Evolutionary conservation across 129 eudicot genomes (phyloP).

Genomic region (Pseudognaphalium luteoalbum): DNA sequence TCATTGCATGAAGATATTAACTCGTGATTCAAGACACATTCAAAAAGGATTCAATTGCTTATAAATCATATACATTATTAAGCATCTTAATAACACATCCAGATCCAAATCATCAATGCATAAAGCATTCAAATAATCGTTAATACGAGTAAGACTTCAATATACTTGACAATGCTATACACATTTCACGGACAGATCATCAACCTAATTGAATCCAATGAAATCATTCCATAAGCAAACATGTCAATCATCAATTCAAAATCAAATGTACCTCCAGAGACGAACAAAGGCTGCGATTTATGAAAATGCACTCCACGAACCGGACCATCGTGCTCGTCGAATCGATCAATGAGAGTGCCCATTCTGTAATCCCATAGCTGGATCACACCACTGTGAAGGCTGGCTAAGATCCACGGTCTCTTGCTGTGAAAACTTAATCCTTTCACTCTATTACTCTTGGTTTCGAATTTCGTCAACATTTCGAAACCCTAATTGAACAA

Average conservation of each 20-base stretch:
- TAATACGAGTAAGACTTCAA: background rate
- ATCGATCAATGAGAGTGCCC: slow-evolving; percentile 75
- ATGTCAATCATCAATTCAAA: background rate
- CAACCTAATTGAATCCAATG: background rate
- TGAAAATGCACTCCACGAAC: slow-evolving; percentile 85
- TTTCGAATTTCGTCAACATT: slow-evolving; percentile 71
- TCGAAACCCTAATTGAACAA: slow-evolving; percentile 16
- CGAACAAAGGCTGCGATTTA: slow-evolving; percentile 68
- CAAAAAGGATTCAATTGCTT: background rate
- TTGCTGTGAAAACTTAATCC: slow-evolving; percentile 70
- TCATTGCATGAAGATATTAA: background rate
- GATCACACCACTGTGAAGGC: slow-evolving; percentile 74
- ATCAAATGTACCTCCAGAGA: slow-evolving; percentile 60
- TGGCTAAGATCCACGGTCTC: slow-evolving; percentile 79
- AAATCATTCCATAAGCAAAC: background rate
- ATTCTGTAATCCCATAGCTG: slow-evolving; percentile 78
- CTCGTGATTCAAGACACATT: background rate
- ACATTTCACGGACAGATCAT: background rate
- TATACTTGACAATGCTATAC: slow-evolving; percentile 4
- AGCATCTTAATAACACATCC: background rate
- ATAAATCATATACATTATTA: background rate
- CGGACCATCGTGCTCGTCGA: slow-evolving; percentile 73
- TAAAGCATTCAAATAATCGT: background rate
- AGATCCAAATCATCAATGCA: slow-evolving; percentile 11
- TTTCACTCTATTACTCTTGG: slow-evolving; percentile 73